Base-by-base conservation (phyloP, 2,329 filamentous ascomycete genomes). In the Fusarium sp. region DNA sequence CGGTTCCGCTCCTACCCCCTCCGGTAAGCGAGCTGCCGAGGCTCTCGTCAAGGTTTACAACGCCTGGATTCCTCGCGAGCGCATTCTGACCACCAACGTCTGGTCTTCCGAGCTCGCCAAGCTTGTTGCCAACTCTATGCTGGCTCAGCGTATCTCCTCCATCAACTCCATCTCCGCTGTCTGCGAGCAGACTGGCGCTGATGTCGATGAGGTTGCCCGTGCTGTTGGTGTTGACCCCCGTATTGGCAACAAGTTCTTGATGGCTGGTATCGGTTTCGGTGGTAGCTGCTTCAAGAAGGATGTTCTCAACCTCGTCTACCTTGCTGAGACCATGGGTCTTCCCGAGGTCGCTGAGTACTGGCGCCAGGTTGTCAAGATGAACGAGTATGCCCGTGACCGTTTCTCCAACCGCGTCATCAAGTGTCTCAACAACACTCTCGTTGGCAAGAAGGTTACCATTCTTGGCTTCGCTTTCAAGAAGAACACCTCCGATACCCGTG, bases 201-300 rank as follows among this genome's bases (percentile, higher is more conserved):
- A 94, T 76, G 88, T 95, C n/a, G 87, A 91, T 70, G 92, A 95
- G 81, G 88, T 96, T 6, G 88, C 92, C 20, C 84, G 85, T 41
- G 89, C 91, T 11, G 87, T 93, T 36, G 93, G 93, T 56, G 85
- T 90, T 42, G 93, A 96, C 77, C 86, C 87, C 13, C 88, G 93
- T 56, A 93, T 96, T 66, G 93, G 93, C 12, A 85, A 88, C 70
- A 90, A 91, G 80, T 93, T 94, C 82, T 85, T 96, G 45, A 91
- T 93, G 82, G 91, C 93, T 13, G 91, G 91, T 44, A 89, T 94
- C 39, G 93, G 93, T 22, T 96, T 95, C 77, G 93, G 93, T 62
- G 93, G 93, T 26, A 93, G 90, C 69, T 96, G 93, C 82, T 95
- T 96, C 86, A 90, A 92, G 81, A 96, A 96, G 82, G 93, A 96